Evolutionary conservation across 1,284 basidiomycete genomes (phyloP), one percentile per base, ranked within the genome.

Genomic region (Gastroboletus turbinatus): DNA sequence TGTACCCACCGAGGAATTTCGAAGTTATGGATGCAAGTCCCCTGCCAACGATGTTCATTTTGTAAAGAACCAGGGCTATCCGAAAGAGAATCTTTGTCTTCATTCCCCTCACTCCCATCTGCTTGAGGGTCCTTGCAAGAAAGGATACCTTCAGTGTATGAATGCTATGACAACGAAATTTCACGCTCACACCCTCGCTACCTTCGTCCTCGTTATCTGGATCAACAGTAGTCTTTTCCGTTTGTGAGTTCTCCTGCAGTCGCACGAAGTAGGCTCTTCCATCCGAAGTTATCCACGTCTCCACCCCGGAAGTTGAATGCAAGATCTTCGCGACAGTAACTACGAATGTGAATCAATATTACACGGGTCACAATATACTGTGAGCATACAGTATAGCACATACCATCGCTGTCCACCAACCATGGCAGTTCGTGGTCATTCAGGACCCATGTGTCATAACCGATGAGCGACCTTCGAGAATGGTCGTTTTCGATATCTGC

Each of bases 281-380:
- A 60, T 92, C 90, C 3, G 89, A 90, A 2, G 90, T 90, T 46
- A 90, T 81, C 90, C 90, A 92, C 0, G 84, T 83, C 69, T 92
- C 90, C 14, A 85, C 80, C 21, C 82, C 83, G 33, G 82, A 81
- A 7, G 75, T 66, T 46, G 82, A 82, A 61, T 83, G 76, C 30
- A 78, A 65, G 25, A 92, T 85, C 55, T 82, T 78, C 10, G 71
- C 71, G 32, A 92, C 77, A 29, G 78, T 76, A 7, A 90, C 90
- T 90, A 57, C 19, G 14, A 33, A 52, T 19, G 44, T 25, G 42
- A 40, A 47, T 55, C 48, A 52, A 23, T 17, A 3, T 43, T 25
- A 30, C 13, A 49, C 38, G 16, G 16, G 29, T n/a, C 14, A 46
- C 16, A 27, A 19, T 56, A 36, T 44, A 33, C 49, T 16, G 16